Percentiles rank a stretch among this genome's conserved stretches.
Conservation (phyloP, 2,329 filamentous ascomycete species). For the Polychaeton citri region DNA sequence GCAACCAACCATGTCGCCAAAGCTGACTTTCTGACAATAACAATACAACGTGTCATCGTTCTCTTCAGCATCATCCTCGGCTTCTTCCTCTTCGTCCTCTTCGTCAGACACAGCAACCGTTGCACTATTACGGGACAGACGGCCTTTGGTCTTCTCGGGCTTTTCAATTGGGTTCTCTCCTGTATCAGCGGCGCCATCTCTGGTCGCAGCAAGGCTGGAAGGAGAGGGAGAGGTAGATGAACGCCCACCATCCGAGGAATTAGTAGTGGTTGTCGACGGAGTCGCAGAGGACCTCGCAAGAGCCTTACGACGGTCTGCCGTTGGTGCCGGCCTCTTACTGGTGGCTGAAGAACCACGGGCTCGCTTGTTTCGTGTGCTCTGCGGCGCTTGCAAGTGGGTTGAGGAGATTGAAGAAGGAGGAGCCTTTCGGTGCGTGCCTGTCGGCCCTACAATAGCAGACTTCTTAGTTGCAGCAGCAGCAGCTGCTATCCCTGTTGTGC, state of each 20-base stretch:
- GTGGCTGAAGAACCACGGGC: conserved; percentile 3
- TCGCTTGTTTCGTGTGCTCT: not conserved
- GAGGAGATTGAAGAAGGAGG: conserved; percentile 10
- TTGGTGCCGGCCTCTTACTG: conserved; percentile 9
- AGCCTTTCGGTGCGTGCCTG: conserved; percentile 3
- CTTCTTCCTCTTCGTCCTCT: conserved; percentile 27
- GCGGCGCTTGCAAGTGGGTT: conserved; percentile 2
- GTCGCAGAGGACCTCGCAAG: conserved; percentile 18
- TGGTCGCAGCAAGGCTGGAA: conserved; percentile 14
- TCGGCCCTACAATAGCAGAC: conserved; percentile 2
- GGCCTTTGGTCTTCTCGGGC: not conserved
- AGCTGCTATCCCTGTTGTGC: not conserved
- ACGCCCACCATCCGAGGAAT: conserved; percentile 11
- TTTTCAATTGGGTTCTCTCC: no score
- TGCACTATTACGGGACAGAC: not conserved
- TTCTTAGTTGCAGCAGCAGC: conserved; percentile 26
- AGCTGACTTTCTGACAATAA: conserved; percentile 69
- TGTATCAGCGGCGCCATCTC: conserved; percentile 3
- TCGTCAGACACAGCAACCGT: conserved; percentile 8
- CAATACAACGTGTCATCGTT: conserved; percentile 70
- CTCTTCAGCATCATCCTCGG: conserved; percentile 51
- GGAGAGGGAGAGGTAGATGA: conserved; percentile 18
- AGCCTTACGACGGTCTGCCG: conserved; percentile 19
- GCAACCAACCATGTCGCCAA: conserved; percentile 80
- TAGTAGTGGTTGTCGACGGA: conserved; percentile 18